Percentiles rank a stretch among this genome's conserved stretches.
Evolutionary conservation across 2,329 filamentous ascomycete species (phyloP).

Genomic region (Paecilomyces sp.): DNA sequence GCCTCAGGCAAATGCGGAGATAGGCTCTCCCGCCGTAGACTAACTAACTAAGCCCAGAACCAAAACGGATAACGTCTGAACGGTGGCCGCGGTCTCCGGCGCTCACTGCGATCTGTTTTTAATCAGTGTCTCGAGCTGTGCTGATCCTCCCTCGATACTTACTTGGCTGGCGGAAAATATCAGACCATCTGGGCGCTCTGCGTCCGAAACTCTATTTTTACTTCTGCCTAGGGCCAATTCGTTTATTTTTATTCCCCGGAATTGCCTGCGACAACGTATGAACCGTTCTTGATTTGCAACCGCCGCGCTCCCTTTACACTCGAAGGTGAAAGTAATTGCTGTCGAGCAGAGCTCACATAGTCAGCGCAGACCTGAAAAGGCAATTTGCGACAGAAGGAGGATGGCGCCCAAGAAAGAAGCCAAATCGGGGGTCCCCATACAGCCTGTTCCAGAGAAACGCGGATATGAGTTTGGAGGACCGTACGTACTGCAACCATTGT

Average conservation of each 20-base stretch:
- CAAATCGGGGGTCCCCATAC: conserved; percentile 23
- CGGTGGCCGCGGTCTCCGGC: neutral
- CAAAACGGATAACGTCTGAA: neutral
- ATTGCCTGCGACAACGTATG: neutral
- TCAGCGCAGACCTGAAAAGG: neutral
- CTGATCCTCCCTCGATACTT: neutral
- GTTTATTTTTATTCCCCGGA: neutral
- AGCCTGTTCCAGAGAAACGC: conserved; percentile 32
- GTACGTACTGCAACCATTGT: conserved; percentile 23
- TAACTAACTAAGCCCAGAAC: neutral
- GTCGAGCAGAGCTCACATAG: neutral
- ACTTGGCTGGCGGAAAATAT: neutral
- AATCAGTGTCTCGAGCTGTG: neutral
- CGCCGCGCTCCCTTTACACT: neutral
- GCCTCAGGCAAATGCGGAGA: neutral
- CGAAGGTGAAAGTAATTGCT: neutral
- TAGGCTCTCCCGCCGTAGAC: neutral
- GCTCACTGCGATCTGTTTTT: neutral
- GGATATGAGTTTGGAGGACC: conserved; percentile 43
- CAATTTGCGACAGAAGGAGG: neutral
- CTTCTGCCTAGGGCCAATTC: neutral
- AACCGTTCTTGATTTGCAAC: neutral
- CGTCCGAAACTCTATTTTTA: neutral
- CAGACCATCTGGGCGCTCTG: neutral
- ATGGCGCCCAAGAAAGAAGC: conserved; percentile 27